These are phyloP conservation scores for Macrocybe gigantea DNA, from an alignment of 768 basidiomycete species.

Conservation along the genomic window DNA sequence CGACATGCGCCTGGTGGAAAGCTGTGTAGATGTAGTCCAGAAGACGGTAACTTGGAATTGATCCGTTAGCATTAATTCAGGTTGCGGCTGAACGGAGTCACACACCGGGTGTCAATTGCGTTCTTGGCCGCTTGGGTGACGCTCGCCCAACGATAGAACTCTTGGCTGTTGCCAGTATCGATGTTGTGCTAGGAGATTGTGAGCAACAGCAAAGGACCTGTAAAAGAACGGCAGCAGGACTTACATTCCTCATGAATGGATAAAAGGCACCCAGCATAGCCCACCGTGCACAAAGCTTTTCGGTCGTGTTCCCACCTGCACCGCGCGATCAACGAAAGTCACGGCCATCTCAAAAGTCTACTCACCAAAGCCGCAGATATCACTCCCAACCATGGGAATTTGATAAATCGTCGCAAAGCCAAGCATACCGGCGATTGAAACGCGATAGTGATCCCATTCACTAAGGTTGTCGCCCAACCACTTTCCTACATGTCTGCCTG, in stretches of 20 bases:
- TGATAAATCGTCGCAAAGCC: conserved; percentile 62
- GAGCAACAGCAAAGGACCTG: background rate
- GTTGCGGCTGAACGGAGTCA: background rate
- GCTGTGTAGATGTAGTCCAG: conserved; percentile 70
- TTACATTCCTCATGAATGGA: conserved; percentile 74
- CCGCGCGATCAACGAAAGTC: background rate
- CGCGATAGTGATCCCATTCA: conserved; percentile 51
- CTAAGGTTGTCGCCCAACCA: conserved; percentile 70
- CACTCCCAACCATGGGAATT: conserved; percentile 72
- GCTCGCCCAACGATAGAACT: conserved; percentile 61
- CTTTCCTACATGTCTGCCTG: conserved; percentile 62
- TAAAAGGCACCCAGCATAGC: conserved; percentile 73
- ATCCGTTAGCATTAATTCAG: background rate
- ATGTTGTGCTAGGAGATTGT: conserved; percentile 40
- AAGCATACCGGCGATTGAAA: conserved; percentile 59
- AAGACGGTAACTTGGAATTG: conserved; percentile 46
- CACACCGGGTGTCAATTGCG: conserved; percentile 56
- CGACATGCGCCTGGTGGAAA: conserved; percentile 49
- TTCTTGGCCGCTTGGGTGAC: conserved; percentile 55
- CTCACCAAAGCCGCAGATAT: conserved; percentile 65
- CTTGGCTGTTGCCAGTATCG: conserved; percentile 50
- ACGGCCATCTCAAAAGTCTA: background rate
- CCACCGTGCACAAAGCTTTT: conserved; percentile 70
- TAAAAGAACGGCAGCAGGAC: conserved; percentile 10
- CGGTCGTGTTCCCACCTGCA: conserved; percentile 54